Evolutionary conservation across 306 rosid genomes (phyloP), one percentile per base, ranked within the genome.

Genomic region (Cucurbita pepo): DNA sequence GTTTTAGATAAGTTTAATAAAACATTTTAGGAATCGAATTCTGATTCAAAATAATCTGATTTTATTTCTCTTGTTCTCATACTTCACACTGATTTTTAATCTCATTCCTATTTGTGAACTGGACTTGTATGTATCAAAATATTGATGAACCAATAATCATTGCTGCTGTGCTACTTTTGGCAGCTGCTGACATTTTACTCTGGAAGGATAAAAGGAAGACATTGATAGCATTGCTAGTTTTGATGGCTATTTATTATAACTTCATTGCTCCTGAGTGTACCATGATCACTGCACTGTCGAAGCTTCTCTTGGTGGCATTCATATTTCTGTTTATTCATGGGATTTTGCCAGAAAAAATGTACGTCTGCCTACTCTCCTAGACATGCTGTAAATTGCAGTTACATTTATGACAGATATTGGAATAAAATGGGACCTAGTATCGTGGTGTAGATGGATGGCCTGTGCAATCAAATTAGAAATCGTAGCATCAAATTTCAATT

Each of bases 141-240:
- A 25, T 30, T 40, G 51, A 63, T 40, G 47, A 65, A 65, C 72
- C 56, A 67, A 47, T 67, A 22, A 67, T 8, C 41, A 14, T 47
- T 47, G 19, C 7, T 72, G 18, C 72, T 41, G 56, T 57, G 41
- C 10, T 78, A 25, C 50, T 30, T 70, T 78, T 82, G 82, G 81
- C 96, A 94, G 99, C 89, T 88, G 96, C 99, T 73, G 97, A 94
- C 71, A 82, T 88, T 8, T 83, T 94, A 80, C 99, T 94, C 75
- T 94, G 99, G 99, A 94, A 83, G 95, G 92, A 94, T 78, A 89
- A 75, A 79, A 94, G 82, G 76, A 83, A 77, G 80, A 89, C 99
- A n/a, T 67, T 85, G 73, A 78, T 77, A 44, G 69, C 85, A 19
- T 81, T 91, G 79, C 59, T 91, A 71, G 78, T 89, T 79, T 76